Evolutionary conservation across 352 stramenopile species (phyloP).

Genomic region (Phytopythium aichiense): DNA sequence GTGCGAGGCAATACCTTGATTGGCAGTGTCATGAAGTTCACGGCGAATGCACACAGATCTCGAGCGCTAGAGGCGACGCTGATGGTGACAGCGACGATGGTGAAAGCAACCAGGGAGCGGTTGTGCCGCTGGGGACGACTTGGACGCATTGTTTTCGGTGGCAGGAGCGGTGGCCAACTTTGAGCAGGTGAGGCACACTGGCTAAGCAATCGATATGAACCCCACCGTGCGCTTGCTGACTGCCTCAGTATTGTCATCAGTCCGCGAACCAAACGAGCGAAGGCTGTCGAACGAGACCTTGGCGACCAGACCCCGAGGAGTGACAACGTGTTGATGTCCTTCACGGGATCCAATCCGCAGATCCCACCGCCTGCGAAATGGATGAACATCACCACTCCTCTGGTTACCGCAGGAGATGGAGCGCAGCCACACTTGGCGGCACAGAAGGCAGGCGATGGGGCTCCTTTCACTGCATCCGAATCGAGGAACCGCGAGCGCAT

Average conservation of each 20-base stretch:
- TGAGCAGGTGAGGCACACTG: neutral
- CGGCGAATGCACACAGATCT: neutral
- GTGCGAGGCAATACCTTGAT: conserved; percentile 11
- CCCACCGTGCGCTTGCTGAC: neutral
- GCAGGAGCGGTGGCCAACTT: conserved; percentile 38
- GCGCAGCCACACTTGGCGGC: neutral
- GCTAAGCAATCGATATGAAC: neutral
- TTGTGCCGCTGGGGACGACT: conserved; percentile 21
- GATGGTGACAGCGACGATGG: neutral
- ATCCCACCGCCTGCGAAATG: conserved; percentile 13
- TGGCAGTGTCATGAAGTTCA: too few relatives aligned
- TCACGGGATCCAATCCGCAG: neutral
- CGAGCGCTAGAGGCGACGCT: neutral
- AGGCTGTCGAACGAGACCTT: neutral
- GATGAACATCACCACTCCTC: neutral
- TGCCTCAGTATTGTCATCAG: neutral
- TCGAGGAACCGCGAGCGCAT: conserved; percentile 10
- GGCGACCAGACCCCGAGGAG: conserved; percentile 4
- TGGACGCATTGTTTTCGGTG: conserved; percentile 52
- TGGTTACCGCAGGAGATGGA: neutral
- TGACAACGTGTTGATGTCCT: neutral
- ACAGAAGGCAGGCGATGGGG: neutral
- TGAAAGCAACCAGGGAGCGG: conserved; percentile 7
- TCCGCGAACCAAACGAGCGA: neutral
- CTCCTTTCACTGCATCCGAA: neutral